A percentile compares a stretch with the other conserved stretches of the same genome.
Conservation (phyloP, 768 basidiomycete genomes). For the Botryobasidium botryosum region DNA sequence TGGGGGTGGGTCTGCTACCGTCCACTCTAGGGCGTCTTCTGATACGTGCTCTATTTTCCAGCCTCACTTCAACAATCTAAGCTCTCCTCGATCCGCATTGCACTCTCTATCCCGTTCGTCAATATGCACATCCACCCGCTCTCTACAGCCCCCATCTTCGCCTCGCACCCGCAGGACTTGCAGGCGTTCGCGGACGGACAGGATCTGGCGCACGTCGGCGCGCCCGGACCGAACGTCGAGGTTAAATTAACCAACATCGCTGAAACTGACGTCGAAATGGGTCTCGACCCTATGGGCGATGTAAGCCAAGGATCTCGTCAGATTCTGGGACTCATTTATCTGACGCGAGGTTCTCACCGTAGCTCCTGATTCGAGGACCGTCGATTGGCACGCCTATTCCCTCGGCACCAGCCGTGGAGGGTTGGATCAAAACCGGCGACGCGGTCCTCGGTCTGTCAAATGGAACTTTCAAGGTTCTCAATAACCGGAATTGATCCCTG, state of each 20-base stretch:
- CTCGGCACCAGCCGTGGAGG: neutral
- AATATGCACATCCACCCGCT: constrained; percentile 42
- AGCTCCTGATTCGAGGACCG: neutral
- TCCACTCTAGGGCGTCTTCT: constrained; percentile 11
- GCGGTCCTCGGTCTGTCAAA: neutral
- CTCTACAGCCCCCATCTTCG: constrained; percentile 61
- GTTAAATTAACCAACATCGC: too few species aligned
- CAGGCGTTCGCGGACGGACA: constrained; percentile 41
- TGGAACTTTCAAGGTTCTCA: constrained; percentile 2
- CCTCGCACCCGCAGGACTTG: constrained; percentile 70
- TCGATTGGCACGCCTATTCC: neutral
- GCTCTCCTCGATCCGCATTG: constrained; percentile 49
- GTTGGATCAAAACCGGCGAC: neutral
- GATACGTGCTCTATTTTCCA: constrained; percentile 14
- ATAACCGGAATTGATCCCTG: too few species aligned
- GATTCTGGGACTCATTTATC: neutral
- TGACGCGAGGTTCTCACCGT: neutral
- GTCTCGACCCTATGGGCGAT: constrained; percentile 45
- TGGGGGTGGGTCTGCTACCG: constrained; percentile 33
- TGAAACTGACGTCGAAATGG: constrained; percentile 40
- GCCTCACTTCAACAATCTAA: constrained; percentile 33
- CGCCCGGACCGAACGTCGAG: constrained; percentile 76
- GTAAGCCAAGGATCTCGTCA: constrained; percentile 15
- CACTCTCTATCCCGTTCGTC: constrained; percentile 62
- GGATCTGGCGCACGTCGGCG: constrained; percentile 38